These are phyloP conservation scores for Phytophthora citrophthora DNA, from an alignment of 352 stramenopile genomes.

Conservation along the genomic window DNA sequence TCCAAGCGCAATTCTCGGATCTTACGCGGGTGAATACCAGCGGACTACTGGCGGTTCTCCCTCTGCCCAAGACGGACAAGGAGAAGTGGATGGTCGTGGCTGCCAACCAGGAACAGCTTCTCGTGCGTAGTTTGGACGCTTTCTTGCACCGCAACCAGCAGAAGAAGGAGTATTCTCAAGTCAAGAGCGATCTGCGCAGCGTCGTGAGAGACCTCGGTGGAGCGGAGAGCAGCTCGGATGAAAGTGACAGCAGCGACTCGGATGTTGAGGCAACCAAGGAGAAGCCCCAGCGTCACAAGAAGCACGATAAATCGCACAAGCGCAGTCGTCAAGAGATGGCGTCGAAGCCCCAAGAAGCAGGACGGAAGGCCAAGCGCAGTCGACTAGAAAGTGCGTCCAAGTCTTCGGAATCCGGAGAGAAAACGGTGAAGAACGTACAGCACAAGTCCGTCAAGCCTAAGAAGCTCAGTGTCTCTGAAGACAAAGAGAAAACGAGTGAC, in stretches of 20 bases:
- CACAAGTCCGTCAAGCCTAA: constrained; percentile 23
- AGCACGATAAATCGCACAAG: constrained; percentile 27
- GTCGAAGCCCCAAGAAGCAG: constrained; percentile 24
- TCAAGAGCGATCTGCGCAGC: constrained; percentile 54
- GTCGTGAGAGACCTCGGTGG: constrained; percentile 52
- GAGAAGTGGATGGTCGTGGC: constrained; percentile 83
- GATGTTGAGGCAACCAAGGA: constrained; percentile 17
- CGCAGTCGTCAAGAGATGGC: constrained; percentile 19
- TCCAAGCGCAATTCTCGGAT: constrained; percentile 81
- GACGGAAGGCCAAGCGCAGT: constrained; percentile 28
- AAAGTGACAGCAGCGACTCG: constrained; percentile 35
- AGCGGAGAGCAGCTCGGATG: constrained; percentile 32
- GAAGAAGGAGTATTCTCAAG: constrained; percentile 46
- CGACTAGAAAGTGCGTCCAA: constrained; percentile 16
- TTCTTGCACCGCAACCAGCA: constrained; percentile 71
- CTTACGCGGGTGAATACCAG: constrained; percentile 79
- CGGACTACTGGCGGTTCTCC: constrained; percentile 67
- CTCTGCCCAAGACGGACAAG: constrained; percentile 54
- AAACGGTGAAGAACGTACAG: constrained; percentile 17
- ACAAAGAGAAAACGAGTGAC: constrained; percentile 5
- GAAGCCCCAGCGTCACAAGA: constrained; percentile 29
- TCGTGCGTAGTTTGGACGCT: constrained; percentile 67
- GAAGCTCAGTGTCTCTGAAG: constrained; percentile 5
- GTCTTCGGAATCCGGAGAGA: constrained; percentile 10
- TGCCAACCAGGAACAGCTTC: constrained; percentile 74